A percentile compares a stretch with the other conserved stretches of the same genome.
Evolutionary conservation across 1,284 basidiomycete species (phyloP).

Genomic region (Ustilago bromivora): DNA sequence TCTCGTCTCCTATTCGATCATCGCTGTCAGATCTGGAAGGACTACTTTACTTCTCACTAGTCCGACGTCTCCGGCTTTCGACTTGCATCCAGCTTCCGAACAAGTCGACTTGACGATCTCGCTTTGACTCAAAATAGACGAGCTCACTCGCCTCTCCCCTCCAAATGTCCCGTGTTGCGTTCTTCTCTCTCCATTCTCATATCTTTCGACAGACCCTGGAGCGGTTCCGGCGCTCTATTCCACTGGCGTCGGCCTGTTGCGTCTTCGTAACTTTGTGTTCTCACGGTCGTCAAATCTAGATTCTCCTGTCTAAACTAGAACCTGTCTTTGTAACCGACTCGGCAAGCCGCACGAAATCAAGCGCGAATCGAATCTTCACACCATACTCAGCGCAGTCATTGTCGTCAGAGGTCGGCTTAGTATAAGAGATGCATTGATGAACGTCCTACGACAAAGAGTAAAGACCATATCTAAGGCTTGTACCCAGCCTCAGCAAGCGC

Average conservation of each 20-base stretch:
- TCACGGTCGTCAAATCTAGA: not conserved
- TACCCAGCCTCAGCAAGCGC: conserved; percentile 72
- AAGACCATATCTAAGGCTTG: conserved; percentile 49
- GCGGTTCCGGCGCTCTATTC: not conserved
- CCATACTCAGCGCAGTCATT: not conserved
- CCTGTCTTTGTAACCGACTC: not conserved
- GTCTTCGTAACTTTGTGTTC: not conserved
- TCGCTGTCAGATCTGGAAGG: not conserved
- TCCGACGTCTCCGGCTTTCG: not conserved
- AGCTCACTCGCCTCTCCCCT: not conserved
- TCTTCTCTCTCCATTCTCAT: not conserved
- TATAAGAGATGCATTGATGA: not conserved
- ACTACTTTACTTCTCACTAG: too few species aligned
- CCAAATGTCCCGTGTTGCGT: not conserved
- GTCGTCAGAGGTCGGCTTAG: not conserved
- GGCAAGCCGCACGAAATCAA: too few species aligned
- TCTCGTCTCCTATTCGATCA: not conserved
- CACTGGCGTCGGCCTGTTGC: not conserved
- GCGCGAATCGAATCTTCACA: not conserved
- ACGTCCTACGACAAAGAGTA: not conserved
- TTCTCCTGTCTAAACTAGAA: not conserved
- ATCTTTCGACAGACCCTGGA: not conserved
- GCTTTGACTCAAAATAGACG: not conserved
- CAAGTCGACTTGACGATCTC: not conserved
- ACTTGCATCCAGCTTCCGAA: not conserved